Evolutionary conservation across 2,329 filamentous ascomycete species (phyloP).

Genomic region (Colletotrichum sojae): DNA sequence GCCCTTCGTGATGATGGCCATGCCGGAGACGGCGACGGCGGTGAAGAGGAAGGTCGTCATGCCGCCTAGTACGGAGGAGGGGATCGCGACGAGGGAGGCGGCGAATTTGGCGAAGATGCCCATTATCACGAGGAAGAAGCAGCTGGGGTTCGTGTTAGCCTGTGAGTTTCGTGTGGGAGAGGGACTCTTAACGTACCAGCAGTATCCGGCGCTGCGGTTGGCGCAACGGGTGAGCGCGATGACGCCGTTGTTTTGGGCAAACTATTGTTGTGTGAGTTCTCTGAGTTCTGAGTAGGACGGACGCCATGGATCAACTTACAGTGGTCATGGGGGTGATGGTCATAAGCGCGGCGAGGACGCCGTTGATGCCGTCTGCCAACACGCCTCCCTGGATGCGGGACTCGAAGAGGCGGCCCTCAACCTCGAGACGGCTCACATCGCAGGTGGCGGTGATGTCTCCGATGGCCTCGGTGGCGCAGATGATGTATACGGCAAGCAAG

Average conservation of each 20-base stretch:
- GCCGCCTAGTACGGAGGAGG: conserved; percentile 72
- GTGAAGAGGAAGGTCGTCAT: conserved; percentile 88
- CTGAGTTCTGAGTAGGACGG: too few relatives aligned
- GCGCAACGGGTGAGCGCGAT: conserved; percentile 87
- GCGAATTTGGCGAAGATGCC: conserved; percentile 89
- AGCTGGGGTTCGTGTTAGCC: conserved; percentile 50
- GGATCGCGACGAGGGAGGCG: conserved; percentile 83
- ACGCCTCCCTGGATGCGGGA: conserved; percentile 85
- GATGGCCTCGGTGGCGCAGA: conserved; percentile 84
- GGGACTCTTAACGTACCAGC: conserved; percentile 57
- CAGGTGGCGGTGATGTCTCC: conserved; percentile 86
- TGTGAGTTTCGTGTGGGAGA: neutral
- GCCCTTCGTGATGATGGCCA: conserved; percentile 79
- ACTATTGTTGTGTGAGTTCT: conserved; percentile 52
- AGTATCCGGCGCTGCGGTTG: conserved; percentile 85
- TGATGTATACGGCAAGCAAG: conserved; percentile 77
- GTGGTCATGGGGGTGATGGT: conserved; percentile 86
- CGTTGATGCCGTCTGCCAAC: conserved; percentile 83
- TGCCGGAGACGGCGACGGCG: conserved; percentile 82
- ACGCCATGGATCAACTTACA: conserved; percentile 7
- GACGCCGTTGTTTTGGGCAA: conserved; percentile 89
- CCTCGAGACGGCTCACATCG: conserved; percentile 83
- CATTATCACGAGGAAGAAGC: conserved; percentile 83
- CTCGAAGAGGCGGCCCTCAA: conserved; percentile 80
- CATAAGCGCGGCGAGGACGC: conserved; percentile 80